Percentiles rank a stretch among this genome's conserved stretches.
Conservation (phyloP, 2,329 filamentous ascomycete genomes). For the Cordyceps sp. region DNA sequence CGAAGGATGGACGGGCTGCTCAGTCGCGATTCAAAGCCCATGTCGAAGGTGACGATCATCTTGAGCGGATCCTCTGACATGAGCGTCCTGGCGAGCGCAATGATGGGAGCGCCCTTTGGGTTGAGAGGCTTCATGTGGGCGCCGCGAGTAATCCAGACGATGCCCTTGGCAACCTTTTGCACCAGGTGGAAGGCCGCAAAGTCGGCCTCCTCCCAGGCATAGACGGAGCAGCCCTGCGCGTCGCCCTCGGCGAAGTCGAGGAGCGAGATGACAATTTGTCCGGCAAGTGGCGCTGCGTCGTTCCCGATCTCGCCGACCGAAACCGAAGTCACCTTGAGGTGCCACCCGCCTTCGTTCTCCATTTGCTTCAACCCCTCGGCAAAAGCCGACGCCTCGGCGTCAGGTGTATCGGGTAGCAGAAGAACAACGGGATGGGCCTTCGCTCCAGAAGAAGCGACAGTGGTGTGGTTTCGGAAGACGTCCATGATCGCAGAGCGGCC, state of each 20-base stretch:
- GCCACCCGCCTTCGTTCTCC: neutral
- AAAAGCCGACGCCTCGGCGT: neutral
- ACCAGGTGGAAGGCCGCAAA: constrained; percentile 25
- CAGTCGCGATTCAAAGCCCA: constrained; percentile 11
- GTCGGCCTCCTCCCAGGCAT: constrained; percentile 18
- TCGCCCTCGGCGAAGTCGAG: constrained; percentile 20
- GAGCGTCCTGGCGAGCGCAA: constrained; percentile 29
- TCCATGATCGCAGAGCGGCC: neutral
- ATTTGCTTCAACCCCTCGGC: neutral
- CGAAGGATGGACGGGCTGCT: constrained; percentile 3
- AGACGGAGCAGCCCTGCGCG: constrained; percentile 13
- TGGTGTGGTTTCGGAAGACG: constrained; percentile 1
- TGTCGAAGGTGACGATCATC: constrained; percentile 25
- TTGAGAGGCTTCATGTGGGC: constrained; percentile 18
- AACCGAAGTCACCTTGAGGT: constrained; percentile 1
- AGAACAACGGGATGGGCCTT: constrained; percentile 5
- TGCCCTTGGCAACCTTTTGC: constrained; percentile 15
- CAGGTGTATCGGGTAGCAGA: constrained; percentile 2
- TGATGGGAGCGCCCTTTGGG: constrained; percentile 21
- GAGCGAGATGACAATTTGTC: constrained; percentile 25
- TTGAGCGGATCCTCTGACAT: constrained; percentile 30
- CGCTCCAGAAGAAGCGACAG: too few species aligned
- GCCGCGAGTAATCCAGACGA: constrained; percentile 31
- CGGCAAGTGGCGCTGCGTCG: constrained; percentile 6
- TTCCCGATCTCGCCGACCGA: constrained; percentile 3